These are phyloP conservation scores for Diaporthe vaccinii DNA, from an alignment of 2,329 filamentous ascomycete genomes.

Conservation along the genomic window DNA sequence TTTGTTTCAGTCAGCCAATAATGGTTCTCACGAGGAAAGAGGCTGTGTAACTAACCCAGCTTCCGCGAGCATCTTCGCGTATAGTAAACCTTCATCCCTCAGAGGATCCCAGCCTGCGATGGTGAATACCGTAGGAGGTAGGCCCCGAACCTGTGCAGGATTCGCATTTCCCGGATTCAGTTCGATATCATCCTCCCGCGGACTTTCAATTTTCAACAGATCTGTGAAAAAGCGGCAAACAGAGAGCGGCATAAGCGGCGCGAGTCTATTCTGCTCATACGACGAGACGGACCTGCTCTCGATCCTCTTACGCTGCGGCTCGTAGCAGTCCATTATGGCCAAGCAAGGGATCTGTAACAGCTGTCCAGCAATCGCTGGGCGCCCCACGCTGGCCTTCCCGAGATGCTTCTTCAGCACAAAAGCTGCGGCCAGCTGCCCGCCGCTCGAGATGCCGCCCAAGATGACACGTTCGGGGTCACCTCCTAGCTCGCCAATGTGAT, in stretches of 20 bases:
- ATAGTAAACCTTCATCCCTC: constrained; percentile 63
- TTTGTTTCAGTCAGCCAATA: neutral
- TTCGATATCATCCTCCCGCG: constrained; percentile 49
- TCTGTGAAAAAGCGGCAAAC: constrained; percentile 51
- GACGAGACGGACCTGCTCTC: constrained; percentile 57
- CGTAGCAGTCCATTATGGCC: constrained; percentile 49
- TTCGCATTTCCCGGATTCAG: constrained; percentile 56
- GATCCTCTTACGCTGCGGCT: constrained; percentile 52
- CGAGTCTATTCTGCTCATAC: constrained; percentile 59
- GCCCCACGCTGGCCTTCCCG: constrained; percentile 37
- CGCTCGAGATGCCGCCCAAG: constrained; percentile 60
- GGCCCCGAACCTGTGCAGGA: constrained; percentile 52
- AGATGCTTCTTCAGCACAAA: constrained; percentile 53
- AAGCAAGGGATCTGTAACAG: constrained; percentile 64
- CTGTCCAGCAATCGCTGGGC: constrained; percentile 60
- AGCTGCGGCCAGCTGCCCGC: constrained; percentile 53
- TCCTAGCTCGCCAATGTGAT: constrained; percentile 53
- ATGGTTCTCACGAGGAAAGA: neutral
- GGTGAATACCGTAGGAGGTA: constrained; percentile 60
- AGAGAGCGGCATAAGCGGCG: constrained; percentile 61
- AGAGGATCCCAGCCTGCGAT: constrained; percentile 62
- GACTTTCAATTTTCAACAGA: constrained; percentile 46
- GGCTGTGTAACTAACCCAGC: constrained; percentile 59
- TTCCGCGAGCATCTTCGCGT: constrained; percentile 57
- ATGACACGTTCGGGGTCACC: constrained; percentile 54